Conservation (phyloP, 208 protist genomes). For the Phytomonas sp. region DNA sequence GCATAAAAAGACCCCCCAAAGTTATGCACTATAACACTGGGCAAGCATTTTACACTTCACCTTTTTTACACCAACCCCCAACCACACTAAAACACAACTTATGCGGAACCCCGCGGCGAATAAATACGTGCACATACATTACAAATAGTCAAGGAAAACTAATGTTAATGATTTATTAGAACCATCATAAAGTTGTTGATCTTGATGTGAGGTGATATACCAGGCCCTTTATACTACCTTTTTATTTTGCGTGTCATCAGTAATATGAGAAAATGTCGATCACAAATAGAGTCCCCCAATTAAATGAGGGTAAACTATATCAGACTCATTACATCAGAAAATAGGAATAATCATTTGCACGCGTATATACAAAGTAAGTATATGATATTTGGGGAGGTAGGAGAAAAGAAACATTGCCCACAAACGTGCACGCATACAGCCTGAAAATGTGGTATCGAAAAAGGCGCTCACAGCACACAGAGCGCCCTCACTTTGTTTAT, state of each 20-base stretch:
- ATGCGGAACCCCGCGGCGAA: background rate
- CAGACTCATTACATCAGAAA: slow-evolving; percentile 1
- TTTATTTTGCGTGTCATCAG: background rate
- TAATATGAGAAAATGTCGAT: background rate
- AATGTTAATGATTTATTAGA: background rate
- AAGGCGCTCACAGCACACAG: background rate
- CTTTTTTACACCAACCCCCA: background rate
- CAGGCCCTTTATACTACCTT: background rate
- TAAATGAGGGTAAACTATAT: background rate
- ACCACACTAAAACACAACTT: background rate
- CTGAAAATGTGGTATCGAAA: background rate
- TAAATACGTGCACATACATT: background rate
- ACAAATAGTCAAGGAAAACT: background rate
- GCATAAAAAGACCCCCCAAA: slow-evolving; percentile 1
- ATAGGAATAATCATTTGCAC: background rate
- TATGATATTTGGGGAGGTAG: background rate
- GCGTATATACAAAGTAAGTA: background rate
- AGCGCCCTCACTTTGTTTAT: background rate
- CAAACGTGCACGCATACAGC: background rate
- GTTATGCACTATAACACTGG: background rate
- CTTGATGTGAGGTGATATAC: background rate
- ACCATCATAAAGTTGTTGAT: background rate
- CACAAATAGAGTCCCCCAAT: background rate
- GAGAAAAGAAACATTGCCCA: background rate
- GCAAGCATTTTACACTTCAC: background rate